Conservation (phyloP, 495 filamentous ascomycete genomes). For the Penicillium goetzii region DNA sequence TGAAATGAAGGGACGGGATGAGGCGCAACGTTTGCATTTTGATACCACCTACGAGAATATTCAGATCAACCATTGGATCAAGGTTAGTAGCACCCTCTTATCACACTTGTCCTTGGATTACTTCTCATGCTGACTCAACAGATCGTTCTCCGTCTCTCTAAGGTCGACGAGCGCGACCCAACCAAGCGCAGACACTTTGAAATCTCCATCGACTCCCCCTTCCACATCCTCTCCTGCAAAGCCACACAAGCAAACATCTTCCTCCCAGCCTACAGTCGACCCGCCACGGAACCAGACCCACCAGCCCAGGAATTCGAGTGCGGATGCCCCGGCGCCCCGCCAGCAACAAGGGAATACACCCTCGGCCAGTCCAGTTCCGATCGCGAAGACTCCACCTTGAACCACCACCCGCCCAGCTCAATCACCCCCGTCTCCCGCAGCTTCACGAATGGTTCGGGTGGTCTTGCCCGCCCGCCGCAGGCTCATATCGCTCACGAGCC, state of each 20-base stretch:
- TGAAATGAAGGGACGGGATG: constrained; percentile 78
- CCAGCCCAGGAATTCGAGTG: constrained; percentile 64
- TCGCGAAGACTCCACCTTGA: constrained; percentile 30
- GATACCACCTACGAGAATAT: constrained; percentile 97
- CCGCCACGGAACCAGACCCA: constrained; percentile 51
- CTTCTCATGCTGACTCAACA: constrained; percentile 36
- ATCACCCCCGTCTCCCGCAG: constrained; percentile 42
- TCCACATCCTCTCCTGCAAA: constrained; percentile 92
- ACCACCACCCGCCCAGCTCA: constrained; percentile 20
- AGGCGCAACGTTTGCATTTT: constrained; percentile 74
- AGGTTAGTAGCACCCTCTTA: constrained; percentile 61
- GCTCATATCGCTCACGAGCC: constrained; percentile 53
- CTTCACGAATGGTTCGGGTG: constrained; percentile 51
- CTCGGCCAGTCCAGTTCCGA: constrained; percentile 39
- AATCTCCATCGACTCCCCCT: constrained; percentile 97
- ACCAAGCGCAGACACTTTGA: constrained; percentile 90
- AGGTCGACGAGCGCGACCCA: constrained; percentile 78
- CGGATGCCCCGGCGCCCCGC: constrained; percentile 73
- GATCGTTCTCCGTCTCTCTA: constrained; percentile 97
- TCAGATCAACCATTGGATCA: constrained; percentile 98
- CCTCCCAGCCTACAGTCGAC: constrained; percentile 80
- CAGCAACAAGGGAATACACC: constrained; percentile 44
- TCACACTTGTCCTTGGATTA: not conserved
- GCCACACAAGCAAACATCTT: constrained; percentile 90
- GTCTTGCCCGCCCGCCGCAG: constrained; percentile 50